phyloP scores from a whole-genome alignment of 2,329 filamentous ascomycete species.

The Sporothrix brunneoviolacea region DNA sequence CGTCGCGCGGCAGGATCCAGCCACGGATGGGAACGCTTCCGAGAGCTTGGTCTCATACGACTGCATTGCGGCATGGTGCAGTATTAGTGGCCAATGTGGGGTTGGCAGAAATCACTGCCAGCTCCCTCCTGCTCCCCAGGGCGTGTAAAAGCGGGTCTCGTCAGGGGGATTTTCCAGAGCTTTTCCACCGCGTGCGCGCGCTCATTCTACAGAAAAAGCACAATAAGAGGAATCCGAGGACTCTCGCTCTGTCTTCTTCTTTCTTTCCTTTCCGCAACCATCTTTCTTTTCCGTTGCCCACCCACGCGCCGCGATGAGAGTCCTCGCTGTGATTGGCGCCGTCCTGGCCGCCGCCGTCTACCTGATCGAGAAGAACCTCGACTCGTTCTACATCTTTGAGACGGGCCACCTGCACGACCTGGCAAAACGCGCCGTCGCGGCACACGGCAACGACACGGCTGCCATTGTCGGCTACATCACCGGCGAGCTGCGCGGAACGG shows the following conservation, averaged over 20 bases:
- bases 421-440: slow-evolving; percentile 55
- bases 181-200: too few species aligned
- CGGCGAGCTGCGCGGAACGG: slow-evolving; percentile 53
- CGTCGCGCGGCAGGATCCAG: background rate
- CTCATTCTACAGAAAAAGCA: too few species aligned
- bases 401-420: slow-evolving; percentile 62
- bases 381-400: slow-evolving; percentile 69
- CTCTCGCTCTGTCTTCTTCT: background rate
- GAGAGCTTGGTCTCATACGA: slow-evolving; percentile 9
- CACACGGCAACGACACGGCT: slow-evolving; percentile 69
- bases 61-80: too few species aligned
- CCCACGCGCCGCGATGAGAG: slow-evolving; percentile 17
- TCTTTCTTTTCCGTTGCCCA: background rate
- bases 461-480: slow-evolving; percentile 65
- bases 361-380: slow-evolving; percentile 51
- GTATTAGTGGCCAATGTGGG: too few species aligned
- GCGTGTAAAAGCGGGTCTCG: too few species aligned
- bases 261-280: background rate
- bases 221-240: too few species aligned
- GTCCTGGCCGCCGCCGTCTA: slow-evolving; percentile 48
- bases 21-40: background rate
- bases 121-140: too few species aligned
- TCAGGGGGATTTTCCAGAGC: too few species aligned
- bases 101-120: too few species aligned
- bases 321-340: slow-evolving; percentile 48